Percentiles rank a stretch among this genome's conserved stretches.
Conservation (phyloP, 495 filamentous ascomycete species). For the Penicillium lividum region DNA sequence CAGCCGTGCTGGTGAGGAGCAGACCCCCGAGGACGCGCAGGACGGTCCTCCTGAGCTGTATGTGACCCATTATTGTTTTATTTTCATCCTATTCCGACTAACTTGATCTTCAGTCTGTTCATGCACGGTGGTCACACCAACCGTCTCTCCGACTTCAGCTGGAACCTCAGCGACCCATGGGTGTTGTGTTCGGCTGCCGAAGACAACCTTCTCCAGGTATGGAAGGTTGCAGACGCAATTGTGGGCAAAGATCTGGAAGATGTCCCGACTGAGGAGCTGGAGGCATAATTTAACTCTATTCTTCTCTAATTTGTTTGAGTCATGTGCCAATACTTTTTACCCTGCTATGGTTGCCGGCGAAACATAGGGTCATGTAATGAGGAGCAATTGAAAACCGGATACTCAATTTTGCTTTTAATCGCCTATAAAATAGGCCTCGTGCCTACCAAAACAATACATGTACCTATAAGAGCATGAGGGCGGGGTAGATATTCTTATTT, state of each 20-base stretch:
- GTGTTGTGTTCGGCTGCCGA: conserved; percentile 91
- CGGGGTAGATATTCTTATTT: no score
- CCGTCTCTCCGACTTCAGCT: conserved; percentile 92
- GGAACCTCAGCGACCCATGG: conserved; percentile 97
- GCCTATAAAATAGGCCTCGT: neutral
- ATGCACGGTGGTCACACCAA: conserved; percentile 99
- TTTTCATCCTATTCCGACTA: conserved; percentile 8
- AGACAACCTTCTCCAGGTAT: conserved; percentile 95
- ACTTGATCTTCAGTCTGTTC: conserved; percentile 62
- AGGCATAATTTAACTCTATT: conserved; percentile 43
- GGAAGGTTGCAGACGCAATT: conserved; percentile 91
- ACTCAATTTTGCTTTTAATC: neutral
- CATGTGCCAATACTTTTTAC: conserved; percentile 7
- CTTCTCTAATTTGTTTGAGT: neutral
- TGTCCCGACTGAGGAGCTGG: conserved; percentile 76
- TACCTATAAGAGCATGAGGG: no score
- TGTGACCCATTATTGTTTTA: conserved; percentile 33
- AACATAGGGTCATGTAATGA: conserved; percentile 9
- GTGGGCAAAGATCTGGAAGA: conserved; percentile 80
- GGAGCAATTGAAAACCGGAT: conserved; percentile 7
- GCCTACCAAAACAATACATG: neutral
- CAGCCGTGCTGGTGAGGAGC: conserved; percentile 87
- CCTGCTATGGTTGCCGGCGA: conserved; percentile 16
- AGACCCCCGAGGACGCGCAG: conserved; percentile 91
- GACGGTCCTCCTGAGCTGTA: conserved; percentile 95